These are phyloP conservation scores for Blastobotrys apis DNA, from an alignment of 1,139 yeast species.

Conservation along the genomic window DNA sequence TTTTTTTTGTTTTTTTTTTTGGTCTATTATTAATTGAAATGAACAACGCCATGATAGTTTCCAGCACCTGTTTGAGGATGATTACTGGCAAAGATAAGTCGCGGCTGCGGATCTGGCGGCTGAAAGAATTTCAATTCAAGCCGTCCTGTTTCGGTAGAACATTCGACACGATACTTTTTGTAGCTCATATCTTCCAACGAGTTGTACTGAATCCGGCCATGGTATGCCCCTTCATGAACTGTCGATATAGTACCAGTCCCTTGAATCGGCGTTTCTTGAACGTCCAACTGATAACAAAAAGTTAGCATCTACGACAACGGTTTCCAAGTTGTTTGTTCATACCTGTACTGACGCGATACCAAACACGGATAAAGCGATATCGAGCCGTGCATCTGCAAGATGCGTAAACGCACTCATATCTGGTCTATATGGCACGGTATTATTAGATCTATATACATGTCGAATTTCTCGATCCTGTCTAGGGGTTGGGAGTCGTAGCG, in stretches of 20 bases:
- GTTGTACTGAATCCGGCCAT: conserved; percentile 28
- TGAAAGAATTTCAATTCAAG: conserved; percentile 12
- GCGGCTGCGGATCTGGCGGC: conserved; percentile 12
- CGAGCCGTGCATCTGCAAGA: conserved; percentile 20
- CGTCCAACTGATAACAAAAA: conserved; percentile 15
- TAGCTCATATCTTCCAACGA: conserved; percentile 26
- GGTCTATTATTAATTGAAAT: conserved; percentile 3
- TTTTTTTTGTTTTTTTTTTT: background rate
- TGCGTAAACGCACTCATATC: conserved; percentile 16
- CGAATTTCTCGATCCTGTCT: too few species aligned
- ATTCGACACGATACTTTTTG: conserved; percentile 24
- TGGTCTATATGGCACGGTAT: too few species aligned
- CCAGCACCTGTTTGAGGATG: conserved; percentile 13
- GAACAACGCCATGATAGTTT: conserved; percentile 10
- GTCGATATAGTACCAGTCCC: conserved; percentile 30
- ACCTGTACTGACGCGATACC: conserved; percentile 28
- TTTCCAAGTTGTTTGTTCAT: conserved; percentile 13
- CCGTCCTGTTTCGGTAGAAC: conserved; percentile 20
- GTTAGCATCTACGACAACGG: too few species aligned
- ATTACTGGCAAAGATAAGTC: conserved; percentile 11
- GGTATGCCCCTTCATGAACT: conserved; percentile 24
- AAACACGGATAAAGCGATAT: conserved; percentile 25
- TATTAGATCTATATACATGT: too few species aligned
- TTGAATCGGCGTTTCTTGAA: conserved; percentile 26
- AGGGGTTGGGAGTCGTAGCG: background rate